Evolutionary conservation across 495 filamentous ascomycete species (phyloP).

Genomic region (Chaetomium fimeti): DNA sequence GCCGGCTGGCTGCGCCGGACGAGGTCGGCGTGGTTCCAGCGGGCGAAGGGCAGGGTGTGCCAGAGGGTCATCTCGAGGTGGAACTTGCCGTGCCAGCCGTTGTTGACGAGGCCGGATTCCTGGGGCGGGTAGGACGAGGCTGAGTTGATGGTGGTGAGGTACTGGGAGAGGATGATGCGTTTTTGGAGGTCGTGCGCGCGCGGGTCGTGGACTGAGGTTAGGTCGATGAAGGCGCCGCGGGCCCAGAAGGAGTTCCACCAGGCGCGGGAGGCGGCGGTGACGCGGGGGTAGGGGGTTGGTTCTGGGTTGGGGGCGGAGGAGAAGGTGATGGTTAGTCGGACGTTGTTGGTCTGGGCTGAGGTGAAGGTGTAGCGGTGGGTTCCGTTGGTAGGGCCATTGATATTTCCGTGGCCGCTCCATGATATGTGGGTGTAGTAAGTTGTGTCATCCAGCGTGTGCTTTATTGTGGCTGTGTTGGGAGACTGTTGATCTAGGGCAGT

Average conservation of each 20-base stretch:
- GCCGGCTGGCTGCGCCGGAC: slow-evolving; percentile 46
- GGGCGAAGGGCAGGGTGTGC: slow-evolving; percentile 53
- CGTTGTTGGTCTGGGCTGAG: slow-evolving; percentile 17
- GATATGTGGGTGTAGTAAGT: slow-evolving; percentile 44
- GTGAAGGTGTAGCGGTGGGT: slow-evolving; percentile 50
- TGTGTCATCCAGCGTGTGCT: slow-evolving; percentile 45
- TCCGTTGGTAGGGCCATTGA: slow-evolving; percentile 35
- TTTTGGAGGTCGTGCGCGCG: slow-evolving; percentile 50
- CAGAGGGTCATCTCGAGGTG: slow-evolving; percentile 57
- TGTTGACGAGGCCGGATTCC: slow-evolving; percentile 53
- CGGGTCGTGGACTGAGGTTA: slow-evolving; percentile 37
- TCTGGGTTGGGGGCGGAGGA: slow-evolving; percentile 23
- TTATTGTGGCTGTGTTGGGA: slow-evolving; percentile 41
- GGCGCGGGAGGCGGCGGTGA: slow-evolving; percentile 22
- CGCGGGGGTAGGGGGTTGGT: background rate
- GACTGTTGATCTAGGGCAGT: slow-evolving; percentile 36
- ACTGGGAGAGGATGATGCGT: slow-evolving; percentile 51
- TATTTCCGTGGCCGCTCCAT: slow-evolving; percentile 41
- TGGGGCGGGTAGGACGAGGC: slow-evolving; percentile 41
- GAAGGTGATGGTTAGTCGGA: slow-evolving; percentile 39
- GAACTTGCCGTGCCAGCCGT: slow-evolving; percentile 57
- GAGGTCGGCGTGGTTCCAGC: slow-evolving; percentile 52
- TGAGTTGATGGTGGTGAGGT: slow-evolving; percentile 50
- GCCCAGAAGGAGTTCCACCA: slow-evolving; percentile 50
- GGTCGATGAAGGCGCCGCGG: slow-evolving; percentile 48